phyloP scores from a whole-genome alignment of 208 protist genomes.

The Naegleria gruberi region DNA sequence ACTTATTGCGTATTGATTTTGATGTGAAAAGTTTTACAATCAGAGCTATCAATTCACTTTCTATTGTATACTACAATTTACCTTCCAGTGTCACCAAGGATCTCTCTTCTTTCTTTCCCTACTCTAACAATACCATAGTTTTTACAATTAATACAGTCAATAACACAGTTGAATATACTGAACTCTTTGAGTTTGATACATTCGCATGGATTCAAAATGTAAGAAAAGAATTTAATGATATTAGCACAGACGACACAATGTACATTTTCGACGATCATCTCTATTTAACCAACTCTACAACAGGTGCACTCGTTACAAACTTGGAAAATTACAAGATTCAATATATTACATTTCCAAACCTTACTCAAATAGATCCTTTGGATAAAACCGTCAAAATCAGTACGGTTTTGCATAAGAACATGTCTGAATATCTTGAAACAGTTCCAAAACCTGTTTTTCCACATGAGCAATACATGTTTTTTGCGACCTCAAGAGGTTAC shows the following conservation, averaged over 20 bases:
- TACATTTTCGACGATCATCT: neutral
- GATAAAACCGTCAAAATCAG: neutral
- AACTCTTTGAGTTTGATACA: neutral
- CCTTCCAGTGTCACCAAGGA: neutral
- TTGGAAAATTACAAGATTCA: neutral
- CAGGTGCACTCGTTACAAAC: neutral
- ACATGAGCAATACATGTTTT: neutral
- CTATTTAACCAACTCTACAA: neutral
- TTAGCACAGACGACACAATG: neutral
- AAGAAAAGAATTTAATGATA: neutral
- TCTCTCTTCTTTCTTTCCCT: neutral
- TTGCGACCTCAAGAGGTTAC: neutral
- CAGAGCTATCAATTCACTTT: neutral
- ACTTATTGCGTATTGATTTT: neutral
- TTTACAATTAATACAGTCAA: neutral
- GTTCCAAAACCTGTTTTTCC: neutral
- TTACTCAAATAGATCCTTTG: too few relatives aligned
- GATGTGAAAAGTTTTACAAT: neutral
- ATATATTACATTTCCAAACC: too few relatives aligned
- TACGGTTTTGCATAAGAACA: neutral
- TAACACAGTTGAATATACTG: neutral
- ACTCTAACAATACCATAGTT: neutral
- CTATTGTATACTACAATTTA: neutral
- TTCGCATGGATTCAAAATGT: neutral
- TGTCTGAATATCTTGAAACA: neutral